A percentile compares a stretch with the other conserved stretches of the same genome.
Conservation (phyloP, 192 early-diverging fungal genomes). For the Backusella tarrabulga region DNA sequence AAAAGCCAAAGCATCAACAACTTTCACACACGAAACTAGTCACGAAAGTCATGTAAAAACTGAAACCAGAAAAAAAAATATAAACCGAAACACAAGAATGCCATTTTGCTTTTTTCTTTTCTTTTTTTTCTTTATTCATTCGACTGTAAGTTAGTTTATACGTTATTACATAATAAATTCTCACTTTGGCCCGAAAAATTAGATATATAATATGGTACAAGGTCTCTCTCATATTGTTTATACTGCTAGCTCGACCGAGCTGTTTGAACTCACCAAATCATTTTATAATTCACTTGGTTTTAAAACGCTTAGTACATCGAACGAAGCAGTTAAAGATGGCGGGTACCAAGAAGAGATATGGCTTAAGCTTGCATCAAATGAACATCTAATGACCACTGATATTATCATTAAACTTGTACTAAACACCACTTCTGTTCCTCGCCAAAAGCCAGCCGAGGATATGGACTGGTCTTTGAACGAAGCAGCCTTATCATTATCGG, state of each 20-base stretch:
- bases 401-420: slow-evolving; percentile 10
- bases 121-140: background rate
- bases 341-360: background rate
- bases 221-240: slow-evolving; percentile 30
- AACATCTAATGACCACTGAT: background rate
- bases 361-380: slow-evolving; percentile 3
- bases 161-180: background rate
- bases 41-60: slow-evolving; percentile 4
- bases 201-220: slow-evolving; percentile 2
- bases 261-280: slow-evolving; percentile 9
- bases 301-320: slow-evolving; percentile 15
- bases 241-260: slow-evolving; percentile 9
- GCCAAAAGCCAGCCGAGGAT: background rate
- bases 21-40: slow-evolving; percentile 8
- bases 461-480: slow-evolving; percentile 18
- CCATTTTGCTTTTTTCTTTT: background rate
- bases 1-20: background rate
- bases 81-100: background rate
- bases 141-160: background rate
- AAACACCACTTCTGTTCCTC: background rate
- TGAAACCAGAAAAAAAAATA: slow-evolving; percentile 9
- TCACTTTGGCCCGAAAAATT: background rate
- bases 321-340: background rate
- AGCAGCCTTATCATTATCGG: slow-evolving; percentile 6
- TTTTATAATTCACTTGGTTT: slow-evolving; percentile 34